Evolutionary conservation across 192 early-diverging fungal genomes (phyloP).

Genomic region (Dissophora ornata): DNA sequence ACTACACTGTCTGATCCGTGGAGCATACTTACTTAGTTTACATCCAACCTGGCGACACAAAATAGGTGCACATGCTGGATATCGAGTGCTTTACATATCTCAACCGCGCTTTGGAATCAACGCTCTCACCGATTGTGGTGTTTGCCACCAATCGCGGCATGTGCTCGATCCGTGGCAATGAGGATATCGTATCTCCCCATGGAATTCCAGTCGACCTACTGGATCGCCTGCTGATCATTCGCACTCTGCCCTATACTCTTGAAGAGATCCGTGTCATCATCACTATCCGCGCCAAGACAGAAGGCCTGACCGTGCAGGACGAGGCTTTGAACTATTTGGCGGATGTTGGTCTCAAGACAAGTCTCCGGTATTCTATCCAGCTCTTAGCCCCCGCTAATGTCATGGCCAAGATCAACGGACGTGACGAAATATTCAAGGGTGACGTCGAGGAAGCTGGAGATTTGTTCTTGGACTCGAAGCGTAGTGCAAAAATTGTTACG

Average conservation of each 20-base stretch:
- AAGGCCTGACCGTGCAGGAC: constrained; percentile 81
- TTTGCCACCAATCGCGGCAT: constrained; percentile 98
- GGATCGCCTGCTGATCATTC: constrained; percentile 96
- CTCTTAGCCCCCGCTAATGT: constrained; percentile 92
- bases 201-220: constrained; percentile 97
- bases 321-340: constrained; percentile 84
- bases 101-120: constrained; percentile 96
- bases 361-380: constrained; percentile 96
- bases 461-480: constrained; percentile 91
- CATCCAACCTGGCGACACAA: neutral
- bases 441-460: constrained; percentile 89
- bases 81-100: constrained; percentile 99
- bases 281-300: constrained; percentile 92
- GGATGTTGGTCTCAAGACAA: constrained; percentile 88
- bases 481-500: constrained; percentile 78
- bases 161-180: constrained; percentile 82
- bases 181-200: constrained; percentile 84
- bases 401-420: constrained; percentile 87
- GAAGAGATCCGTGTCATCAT: constrained; percentile 93
- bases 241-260: constrained; percentile 91
- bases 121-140: constrained; percentile 96
- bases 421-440: constrained; percentile 80
- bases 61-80: constrained; percentile 97
- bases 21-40: too few relatives aligned
- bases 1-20: too few relatives aligned